Evolutionary conservation across 257 asterid genomes (phyloP).

Genomic region (Capsicum rhomboideum): DNA sequence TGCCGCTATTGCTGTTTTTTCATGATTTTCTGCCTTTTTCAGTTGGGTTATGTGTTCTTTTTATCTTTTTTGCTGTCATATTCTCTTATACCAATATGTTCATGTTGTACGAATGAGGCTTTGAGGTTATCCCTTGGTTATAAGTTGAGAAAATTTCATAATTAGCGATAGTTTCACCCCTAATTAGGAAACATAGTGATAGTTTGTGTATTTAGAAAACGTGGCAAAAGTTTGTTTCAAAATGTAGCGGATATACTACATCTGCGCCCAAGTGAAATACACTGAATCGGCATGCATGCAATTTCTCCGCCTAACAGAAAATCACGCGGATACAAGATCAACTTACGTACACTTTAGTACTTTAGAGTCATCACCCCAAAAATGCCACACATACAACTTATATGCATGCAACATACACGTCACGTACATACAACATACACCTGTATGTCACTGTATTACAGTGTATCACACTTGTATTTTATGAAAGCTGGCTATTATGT

Average conservation of each 20-base stretch:
- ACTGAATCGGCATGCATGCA: background rate
- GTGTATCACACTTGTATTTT: background rate
- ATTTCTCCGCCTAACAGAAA: background rate
- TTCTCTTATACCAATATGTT: background rate
- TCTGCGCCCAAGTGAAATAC: background rate
- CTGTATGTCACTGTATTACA: background rate
- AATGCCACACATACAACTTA: background rate
- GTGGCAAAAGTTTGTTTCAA: background rate
- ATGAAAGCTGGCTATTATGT: conserved; percentile 75
- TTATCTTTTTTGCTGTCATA: background rate
- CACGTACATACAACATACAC: background rate
- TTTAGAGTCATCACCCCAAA: background rate
- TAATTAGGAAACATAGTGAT: background rate
- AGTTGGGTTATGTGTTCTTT: background rate
- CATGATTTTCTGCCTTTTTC: background rate
- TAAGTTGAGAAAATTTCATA: background rate
- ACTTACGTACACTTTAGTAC: background rate
- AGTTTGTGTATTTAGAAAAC: background rate
- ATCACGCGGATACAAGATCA: background rate
- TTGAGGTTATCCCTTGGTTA: background rate
- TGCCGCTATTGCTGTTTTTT: background rate
- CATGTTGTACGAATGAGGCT: background rate
- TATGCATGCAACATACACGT: background rate
- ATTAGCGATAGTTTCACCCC: background rate
- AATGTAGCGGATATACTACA: background rate